Evolutionary conservation across 2,329 filamentous ascomycete genomes (phyloP).

Genomic region (Mariannaea sp.): DNA sequence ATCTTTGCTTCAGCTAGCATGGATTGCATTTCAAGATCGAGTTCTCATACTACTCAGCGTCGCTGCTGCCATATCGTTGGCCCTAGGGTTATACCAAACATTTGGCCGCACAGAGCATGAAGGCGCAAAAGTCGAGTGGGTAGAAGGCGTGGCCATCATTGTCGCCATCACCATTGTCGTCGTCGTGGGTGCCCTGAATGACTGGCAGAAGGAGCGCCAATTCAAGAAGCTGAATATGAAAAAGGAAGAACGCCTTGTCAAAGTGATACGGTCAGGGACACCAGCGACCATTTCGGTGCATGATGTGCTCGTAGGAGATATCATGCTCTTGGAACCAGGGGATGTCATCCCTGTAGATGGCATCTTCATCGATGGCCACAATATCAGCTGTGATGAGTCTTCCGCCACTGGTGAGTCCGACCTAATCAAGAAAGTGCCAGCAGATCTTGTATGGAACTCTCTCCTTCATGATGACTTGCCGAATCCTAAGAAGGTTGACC

Average conservation of each 20-base stretch:
- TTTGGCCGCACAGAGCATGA: conserved; percentile 51
- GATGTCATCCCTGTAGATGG: conserved; percentile 73
- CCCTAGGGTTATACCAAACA: conserved; percentile 69
- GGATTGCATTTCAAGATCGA: conserved; percentile 19
- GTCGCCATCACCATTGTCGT: conserved; percentile 67
- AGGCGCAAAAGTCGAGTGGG: conserved; percentile 60
- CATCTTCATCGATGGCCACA: conserved; percentile 61
- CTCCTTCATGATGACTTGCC: too few species aligned
- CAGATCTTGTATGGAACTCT: too few species aligned
- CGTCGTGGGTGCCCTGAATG: conserved; percentile 64
- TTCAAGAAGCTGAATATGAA: conserved; percentile 65
- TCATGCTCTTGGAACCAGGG: conserved; percentile 69
- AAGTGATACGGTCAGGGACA: conserved; percentile 68
- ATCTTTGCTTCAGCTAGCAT: conserved; percentile 18
- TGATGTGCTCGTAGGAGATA: conserved; percentile 70
- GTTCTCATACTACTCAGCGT: conserved; percentile 70
- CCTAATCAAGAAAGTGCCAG: conserved; percentile 69
- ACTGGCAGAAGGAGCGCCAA: conserved; percentile 69
- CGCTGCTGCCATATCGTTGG: conserved; percentile 67
- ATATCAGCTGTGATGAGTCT: conserved; percentile 68
- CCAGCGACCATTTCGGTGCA: conserved; percentile 64
- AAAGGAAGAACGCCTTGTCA: conserved; percentile 68
- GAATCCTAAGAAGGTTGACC: conserved; percentile 58
- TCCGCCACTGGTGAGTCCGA: conserved; percentile 75
- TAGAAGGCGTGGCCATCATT: conserved; percentile 68